A percentile compares a stretch with the other conserved stretches of the same genome.
Conservation (phyloP, 371 early-diverging fungal species). For the Syncephalastrum monosporum region DNA sequence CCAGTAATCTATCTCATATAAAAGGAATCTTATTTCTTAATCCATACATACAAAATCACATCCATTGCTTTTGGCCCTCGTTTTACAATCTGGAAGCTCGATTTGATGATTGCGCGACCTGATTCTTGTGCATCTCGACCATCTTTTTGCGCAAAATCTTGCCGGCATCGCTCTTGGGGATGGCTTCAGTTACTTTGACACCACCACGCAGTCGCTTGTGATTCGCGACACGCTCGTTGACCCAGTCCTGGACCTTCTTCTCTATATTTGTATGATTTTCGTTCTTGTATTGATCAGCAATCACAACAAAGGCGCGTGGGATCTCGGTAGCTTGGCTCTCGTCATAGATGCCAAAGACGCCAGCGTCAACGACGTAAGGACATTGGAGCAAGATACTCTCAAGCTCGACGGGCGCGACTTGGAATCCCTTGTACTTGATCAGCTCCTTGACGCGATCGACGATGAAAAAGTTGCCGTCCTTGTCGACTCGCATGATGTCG, state of each 20-base stretch:
- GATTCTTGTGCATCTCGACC: conserved; percentile 2
- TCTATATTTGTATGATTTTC: conserved; percentile 37
- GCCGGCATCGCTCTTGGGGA: conserved; percentile 78
- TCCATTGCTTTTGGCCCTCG: no score
- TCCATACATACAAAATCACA: no score
- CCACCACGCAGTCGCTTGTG: conserved; percentile 84
- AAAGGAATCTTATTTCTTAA: not conserved
- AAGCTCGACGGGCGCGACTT: conserved; percentile 68
- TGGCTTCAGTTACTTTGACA: conserved; percentile 58
- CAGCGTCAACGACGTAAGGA: conserved; percentile 69
- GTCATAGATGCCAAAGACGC: conserved; percentile 68
- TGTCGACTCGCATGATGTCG: conserved; percentile 69
- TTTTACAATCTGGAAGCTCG: conserved; percentile 4
- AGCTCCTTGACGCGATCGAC: conserved; percentile 77
- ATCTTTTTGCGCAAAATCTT: conserved; percentile 68
- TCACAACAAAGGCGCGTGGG: conserved; percentile 77
- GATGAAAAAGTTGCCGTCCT: conserved; percentile 53
- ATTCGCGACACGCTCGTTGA: conserved; percentile 57
- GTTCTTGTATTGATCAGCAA: conserved; percentile 10
- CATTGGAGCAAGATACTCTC: conserved; percentile 70
- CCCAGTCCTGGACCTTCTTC: conserved; percentile 52
- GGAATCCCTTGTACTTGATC: conserved; percentile 77
- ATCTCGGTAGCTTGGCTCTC: conserved; percentile 70
- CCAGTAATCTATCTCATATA: no score
- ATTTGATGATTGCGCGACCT: conserved; percentile 1